These are phyloP conservation scores for Meredithiella fracta DNA, from an alignment of 2,329 filamentous ascomycete genomes.

Conservation along the genomic window DNA sequence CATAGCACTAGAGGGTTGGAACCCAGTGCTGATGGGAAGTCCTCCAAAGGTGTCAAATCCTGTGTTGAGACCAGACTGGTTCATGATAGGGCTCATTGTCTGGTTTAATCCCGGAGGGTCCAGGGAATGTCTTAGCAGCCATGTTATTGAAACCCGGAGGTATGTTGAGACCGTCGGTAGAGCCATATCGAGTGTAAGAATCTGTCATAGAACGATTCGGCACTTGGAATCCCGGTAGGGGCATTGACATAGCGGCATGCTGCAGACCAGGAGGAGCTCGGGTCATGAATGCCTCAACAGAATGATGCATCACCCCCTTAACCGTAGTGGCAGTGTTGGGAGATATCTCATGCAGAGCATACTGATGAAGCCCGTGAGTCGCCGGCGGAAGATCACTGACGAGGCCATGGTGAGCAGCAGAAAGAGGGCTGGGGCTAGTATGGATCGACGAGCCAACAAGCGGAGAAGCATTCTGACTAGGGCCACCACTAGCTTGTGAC, in stretches of 20 bases:
- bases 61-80: too few species aligned
- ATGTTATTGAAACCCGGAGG: slow-evolving; percentile 8
- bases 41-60: slow-evolving; percentile 8
- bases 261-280: slow-evolving; percentile 9
- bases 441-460: slow-evolving; percentile 47
- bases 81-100: too few species aligned
- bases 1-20: neutral
- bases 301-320: slow-evolving; percentile 36
- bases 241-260: slow-evolving; percentile 15
- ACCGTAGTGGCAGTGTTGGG: slow-evolving; percentile 39
- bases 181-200: slow-evolving; percentile 12
- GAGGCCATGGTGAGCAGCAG: slow-evolving; percentile 17
- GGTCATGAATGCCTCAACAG: slow-evolving; percentile 22
- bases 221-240: slow-evolving; percentile 28
- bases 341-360: slow-evolving; percentile 37
- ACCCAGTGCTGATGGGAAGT: slow-evolving; percentile 5
- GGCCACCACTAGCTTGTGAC: slow-evolving; percentile 41
- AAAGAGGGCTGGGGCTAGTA: slow-evolving; percentile 46
- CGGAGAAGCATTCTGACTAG: slow-evolving; percentile 42
- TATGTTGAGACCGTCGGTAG: slow-evolving; percentile 6
- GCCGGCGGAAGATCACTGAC: neutral
- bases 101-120: slow-evolving; percentile 6
- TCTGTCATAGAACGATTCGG: slow-evolving; percentile 9
- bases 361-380: slow-evolving; percentile 15
- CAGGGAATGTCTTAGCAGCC: slow-evolving; percentile 28